A percentile compares a stretch with the other conserved stretches of the same genome.
These are phyloP conservation scores for Colletotrichum viniferum DNA, from an alignment of 2,329 filamentous ascomycete genomes.

Conservation along the genomic window DNA sequence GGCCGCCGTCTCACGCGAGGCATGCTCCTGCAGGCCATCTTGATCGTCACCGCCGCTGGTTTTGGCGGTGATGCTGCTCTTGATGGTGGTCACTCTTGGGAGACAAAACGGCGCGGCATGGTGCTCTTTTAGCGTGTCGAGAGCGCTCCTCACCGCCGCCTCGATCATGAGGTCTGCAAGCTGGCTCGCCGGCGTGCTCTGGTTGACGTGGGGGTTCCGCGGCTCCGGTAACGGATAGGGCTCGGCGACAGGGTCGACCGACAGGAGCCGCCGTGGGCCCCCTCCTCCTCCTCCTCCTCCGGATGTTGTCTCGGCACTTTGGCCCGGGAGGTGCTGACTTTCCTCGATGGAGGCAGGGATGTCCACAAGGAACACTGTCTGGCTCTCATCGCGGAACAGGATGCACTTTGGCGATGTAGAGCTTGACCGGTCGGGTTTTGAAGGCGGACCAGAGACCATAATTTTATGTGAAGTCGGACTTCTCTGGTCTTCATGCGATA, in stretches of 20 bases:
- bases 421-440: background rate
- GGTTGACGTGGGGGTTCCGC: conserved; percentile 39
- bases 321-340: conserved; percentile 57
- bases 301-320: conserved; percentile 22
- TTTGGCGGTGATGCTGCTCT: background rate
- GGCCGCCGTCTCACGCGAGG: background rate
- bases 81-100: conserved; percentile 38
- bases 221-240: conserved; percentile 60
- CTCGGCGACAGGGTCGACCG: conserved; percentile 43
- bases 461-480: background rate
- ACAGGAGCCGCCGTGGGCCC: conserved; percentile 47
- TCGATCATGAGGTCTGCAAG: conserved; percentile 59
- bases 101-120: conserved; percentile 51
- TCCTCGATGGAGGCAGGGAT: conserved; percentile 72
- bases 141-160: conserved; percentile 49
- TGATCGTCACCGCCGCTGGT: background rate
- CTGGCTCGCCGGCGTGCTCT: conserved; percentile 48
- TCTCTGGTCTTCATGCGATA: background rate
- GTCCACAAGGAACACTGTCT: conserved; percentile 64
- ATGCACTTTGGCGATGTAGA: background rate
- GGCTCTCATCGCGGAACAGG: conserved; percentile 14
- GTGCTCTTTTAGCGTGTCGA: conserved; percentile 37
- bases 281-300: background rate
- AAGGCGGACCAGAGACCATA: background rate
- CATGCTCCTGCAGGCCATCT: background rate